Conservation (phyloP, 306 rosid genomes). For the Prunus mira region DNA sequence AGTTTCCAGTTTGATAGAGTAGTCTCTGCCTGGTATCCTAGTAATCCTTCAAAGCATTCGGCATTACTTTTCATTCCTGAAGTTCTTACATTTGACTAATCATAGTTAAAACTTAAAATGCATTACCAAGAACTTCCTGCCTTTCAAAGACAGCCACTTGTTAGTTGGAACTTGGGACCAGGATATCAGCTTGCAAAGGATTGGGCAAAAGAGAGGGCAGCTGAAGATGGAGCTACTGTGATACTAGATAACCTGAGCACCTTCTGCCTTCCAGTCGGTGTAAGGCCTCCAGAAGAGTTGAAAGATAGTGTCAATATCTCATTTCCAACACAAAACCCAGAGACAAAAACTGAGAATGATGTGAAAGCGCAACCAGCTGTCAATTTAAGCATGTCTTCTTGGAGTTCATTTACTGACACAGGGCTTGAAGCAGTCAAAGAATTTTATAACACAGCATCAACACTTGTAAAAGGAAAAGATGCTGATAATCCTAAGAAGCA, state of each 20-base stretch:
- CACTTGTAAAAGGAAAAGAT: constrained; percentile 56
- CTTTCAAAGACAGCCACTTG: constrained; percentile 70
- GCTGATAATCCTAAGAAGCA: constrained; percentile 55
- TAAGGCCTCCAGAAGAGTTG: constrained; percentile 63
- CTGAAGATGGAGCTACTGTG: constrained; percentile 39
- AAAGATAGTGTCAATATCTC: constrained; percentile 42
- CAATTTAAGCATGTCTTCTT: constrained; percentile 35
- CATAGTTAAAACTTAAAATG: constrained; percentile 11
- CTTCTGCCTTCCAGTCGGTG: constrained; percentile 90
- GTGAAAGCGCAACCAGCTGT: constrained; percentile 25
- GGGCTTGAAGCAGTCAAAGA: constrained; percentile 65
- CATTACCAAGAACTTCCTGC: constrained; percentile 44
- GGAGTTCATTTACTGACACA: constrained; percentile 51
- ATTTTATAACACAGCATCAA: constrained; percentile 51
- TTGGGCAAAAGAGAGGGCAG: constrained; percentile 77
- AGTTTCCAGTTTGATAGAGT: constrained; percentile 1
- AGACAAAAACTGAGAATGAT: constrained; percentile 40
- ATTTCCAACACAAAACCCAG: constrained; percentile 30
- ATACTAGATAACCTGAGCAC: constrained; percentile 54
- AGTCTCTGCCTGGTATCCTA: background rate
- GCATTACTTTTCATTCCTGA: background rate
- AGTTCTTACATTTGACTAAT: constrained; percentile 17
- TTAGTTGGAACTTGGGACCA: constrained; percentile 72
- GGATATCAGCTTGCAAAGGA: constrained; percentile 76
- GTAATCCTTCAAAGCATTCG: background rate